These are phyloP conservation scores for Solanum chaucha DNA, from an alignment of 257 asterid genomes.

Conservation along the genomic window DNA sequence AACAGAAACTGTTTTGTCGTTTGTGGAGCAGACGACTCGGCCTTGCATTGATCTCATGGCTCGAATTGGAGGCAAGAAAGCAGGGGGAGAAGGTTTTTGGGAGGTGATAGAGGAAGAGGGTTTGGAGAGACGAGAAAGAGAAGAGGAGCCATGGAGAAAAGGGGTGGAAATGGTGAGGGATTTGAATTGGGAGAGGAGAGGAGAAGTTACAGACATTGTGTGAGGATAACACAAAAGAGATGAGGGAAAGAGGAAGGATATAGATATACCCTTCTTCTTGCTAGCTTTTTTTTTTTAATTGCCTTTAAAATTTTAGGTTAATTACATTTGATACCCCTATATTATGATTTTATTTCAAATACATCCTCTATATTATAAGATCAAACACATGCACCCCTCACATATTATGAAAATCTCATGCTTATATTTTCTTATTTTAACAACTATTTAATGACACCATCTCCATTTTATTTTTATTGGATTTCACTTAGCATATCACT, in stretches of 20 bases:
- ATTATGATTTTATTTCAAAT: neutral
- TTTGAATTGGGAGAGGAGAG: slow-evolving; percentile 44
- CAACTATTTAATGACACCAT: neutral
- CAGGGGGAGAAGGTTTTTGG: slow-evolving; percentile 17
- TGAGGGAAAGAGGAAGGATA: neutral
- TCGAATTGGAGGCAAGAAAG: slow-evolving; percentile 34
- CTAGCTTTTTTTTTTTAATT: neutral
- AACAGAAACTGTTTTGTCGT: slow-evolving; percentile 83
- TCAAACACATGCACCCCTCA: neutral
- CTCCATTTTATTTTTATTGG: neutral
- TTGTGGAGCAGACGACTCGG: slow-evolving; percentile 62
- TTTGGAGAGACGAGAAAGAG: slow-evolving; percentile 27
- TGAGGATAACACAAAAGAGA: slow-evolving; percentile 1
- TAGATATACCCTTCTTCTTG: neutral
- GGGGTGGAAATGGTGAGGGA: slow-evolving; percentile 38
- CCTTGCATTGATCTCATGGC: slow-evolving; percentile 76
- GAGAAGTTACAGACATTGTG: slow-evolving; percentile 38
- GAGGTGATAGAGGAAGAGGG: slow-evolving; percentile 18
- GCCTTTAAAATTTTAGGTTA: neutral
- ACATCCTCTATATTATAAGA: neutral
- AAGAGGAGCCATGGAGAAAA: slow-evolving; percentile 73
- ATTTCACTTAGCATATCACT: neutral
- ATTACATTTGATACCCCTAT: neutral
- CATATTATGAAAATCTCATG: neutral
- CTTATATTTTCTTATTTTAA: neutral